phyloP scores from a whole-genome alignment of 1,139 yeast species.

The Sugiyamaella neomexicana region DNA sequence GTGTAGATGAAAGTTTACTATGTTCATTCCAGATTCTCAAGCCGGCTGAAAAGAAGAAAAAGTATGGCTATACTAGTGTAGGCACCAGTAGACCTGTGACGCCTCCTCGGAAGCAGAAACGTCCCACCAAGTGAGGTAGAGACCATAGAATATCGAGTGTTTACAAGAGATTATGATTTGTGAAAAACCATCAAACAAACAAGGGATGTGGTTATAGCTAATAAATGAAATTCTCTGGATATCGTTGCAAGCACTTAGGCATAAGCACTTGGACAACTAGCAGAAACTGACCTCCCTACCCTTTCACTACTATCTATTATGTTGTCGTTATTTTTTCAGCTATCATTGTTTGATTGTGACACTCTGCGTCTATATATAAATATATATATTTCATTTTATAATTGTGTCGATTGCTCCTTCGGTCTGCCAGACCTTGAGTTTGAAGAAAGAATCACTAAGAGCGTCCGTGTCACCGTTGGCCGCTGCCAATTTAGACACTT shows the following conservation, averaged over 20 bases:
- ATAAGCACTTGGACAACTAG: too few relatives aligned
- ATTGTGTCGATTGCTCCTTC: conserved; percentile 1
- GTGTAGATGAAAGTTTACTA: conserved; percentile 90
- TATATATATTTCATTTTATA: conserved; percentile 9
- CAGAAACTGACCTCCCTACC: too few relatives aligned
- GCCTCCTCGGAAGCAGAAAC: conserved; percentile 70
- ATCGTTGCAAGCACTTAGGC: neutral
- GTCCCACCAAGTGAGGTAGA: conserved; percentile 16
- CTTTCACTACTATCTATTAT: too few relatives aligned
- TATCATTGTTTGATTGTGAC: neutral
- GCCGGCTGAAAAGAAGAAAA: conserved; percentile 93
- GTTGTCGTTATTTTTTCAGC: too few relatives aligned
- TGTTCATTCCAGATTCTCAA: conserved; percentile 97
- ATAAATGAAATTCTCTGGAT: neutral
- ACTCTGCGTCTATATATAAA: conserved; percentile 10
- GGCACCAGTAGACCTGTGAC: conserved; percentile 55
- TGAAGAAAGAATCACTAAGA: too few relatives aligned
- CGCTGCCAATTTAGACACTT: too few relatives aligned
- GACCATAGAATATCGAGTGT: neutral
- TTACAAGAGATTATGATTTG: neutral
- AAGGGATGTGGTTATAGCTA: neutral
- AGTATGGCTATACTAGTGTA: conserved; percentile 58
- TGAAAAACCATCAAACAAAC: neutral
- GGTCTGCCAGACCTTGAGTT: neutral
- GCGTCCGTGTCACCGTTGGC: too few relatives aligned